Base-by-base conservation (phyloP, 257 asterid species). In the Dorcoceras hygrometricum region DNA sequence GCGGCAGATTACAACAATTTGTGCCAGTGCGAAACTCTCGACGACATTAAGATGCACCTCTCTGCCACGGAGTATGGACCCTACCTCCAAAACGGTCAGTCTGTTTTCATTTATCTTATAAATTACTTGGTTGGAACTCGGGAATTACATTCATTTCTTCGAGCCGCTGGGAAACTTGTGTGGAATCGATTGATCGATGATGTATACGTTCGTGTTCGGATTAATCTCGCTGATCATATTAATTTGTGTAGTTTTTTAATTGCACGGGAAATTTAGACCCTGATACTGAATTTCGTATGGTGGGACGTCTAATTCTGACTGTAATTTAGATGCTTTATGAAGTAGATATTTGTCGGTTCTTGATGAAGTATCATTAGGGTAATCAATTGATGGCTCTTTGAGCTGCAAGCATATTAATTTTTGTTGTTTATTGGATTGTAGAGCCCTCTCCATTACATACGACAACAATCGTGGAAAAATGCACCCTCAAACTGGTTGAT, bases 391-490 rank as follows among this genome's bases (percentile, higher is more conserved):
- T 60, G 63, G 51, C 57, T 54, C 36, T 63, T 23, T 55, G 72
- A 24, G 61, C 62, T 53, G 24, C 20, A 19, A 23, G 46, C 28
- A 0, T 26, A 70, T 6, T 59, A 29, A 57, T 14, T 71, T 20
- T 63, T 67, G 28, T 51, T 72, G 54, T 25, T 34, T 58, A 24
- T 65, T 53, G 27, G 69, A 73, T 65, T 76, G 81, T 87, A 91
- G 97, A 91, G 81, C 97, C 97, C 62, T 91, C 97, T 59, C 97
- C 97, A 6, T 70, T 91, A 78, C 91, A 91, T 78, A 91, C 97
- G 8, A 91, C 96, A 27, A 91, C 97, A 22, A 88, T 91, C 51
- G 97, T 91, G 93, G 97, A 91, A 91, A 91, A 91, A 73, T 91
- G 97, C 83, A 91, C 97, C 62, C 88, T 88, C 58, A 91, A 91